Conservation (phyloP, 2,329 filamentous ascomycete species). For the Corinectria fuckeliana region DNA sequence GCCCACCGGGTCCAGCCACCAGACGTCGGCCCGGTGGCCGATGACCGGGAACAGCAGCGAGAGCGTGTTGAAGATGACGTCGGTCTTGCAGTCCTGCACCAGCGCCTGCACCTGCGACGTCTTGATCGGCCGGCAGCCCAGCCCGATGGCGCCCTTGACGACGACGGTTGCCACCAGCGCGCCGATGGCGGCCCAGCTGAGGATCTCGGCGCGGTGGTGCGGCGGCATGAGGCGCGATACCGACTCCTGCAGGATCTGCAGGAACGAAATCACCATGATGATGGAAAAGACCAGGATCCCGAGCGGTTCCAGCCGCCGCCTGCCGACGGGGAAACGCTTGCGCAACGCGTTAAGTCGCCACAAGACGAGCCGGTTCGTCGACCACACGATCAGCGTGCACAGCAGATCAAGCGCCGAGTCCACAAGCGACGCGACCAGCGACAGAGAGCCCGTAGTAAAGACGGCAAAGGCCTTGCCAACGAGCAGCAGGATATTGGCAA, state of each 20-base stretch:
- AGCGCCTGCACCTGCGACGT: constrained; percentile 83
- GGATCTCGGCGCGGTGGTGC: constrained; percentile 56
- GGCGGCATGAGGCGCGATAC: constrained; percentile 63
- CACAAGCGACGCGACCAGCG: constrained; percentile 76
- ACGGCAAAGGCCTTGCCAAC: constrained; percentile 77
- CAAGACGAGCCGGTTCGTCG: constrained; percentile 72
- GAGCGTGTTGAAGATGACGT: constrained; percentile 87
- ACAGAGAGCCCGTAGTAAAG: constrained; percentile 79
- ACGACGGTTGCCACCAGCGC: constrained; percentile 76
- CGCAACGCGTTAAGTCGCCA: constrained; percentile 57
- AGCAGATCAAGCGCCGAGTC: constrained; percentile 80
- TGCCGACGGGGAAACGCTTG: constrained; percentile 75
- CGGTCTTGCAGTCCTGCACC: constrained; percentile 57
- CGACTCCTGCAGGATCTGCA: constrained; percentile 75
- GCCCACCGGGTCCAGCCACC: constrained; percentile 71
- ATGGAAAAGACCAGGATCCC: constrained; percentile 80
- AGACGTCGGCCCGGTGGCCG: constrained; percentile 62
- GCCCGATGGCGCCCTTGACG: constrained; percentile 80
- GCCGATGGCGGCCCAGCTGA: constrained; percentile 38
- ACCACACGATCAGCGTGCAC: constrained; percentile 80
- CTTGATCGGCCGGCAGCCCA: constrained; percentile 82
- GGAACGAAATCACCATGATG: constrained; percentile 83
- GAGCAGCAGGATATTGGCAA: constrained; percentile 76
- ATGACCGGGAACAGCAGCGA: constrained; percentile 85
- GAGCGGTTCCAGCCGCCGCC: constrained; percentile 73